Evolutionary conservation across 768 basidiomycete species (phyloP).

Genomic region (Arthromyces matolae): DNA sequence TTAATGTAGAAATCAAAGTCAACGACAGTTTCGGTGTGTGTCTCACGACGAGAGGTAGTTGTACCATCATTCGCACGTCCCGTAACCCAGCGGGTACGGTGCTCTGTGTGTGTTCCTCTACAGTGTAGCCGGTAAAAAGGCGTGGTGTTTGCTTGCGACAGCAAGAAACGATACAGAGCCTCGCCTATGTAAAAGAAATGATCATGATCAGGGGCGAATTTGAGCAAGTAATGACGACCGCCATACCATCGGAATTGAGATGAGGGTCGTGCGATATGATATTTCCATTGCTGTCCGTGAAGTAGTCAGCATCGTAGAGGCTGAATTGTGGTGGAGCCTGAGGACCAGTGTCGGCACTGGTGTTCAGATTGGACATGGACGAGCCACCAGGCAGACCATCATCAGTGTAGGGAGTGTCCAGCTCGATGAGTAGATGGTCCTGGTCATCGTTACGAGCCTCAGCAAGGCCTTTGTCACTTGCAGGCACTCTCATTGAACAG

Average conservation of each 20-base stretch:
- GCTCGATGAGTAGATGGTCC: background rate
- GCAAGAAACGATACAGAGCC: conserved; percentile 64
- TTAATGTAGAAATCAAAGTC: conserved; percentile 67
- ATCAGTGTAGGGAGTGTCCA: too few relatives aligned
- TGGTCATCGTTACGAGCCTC: background rate
- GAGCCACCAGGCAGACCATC: too few relatives aligned
- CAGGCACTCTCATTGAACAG: conserved; percentile 8
- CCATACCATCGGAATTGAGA: conserved; percentile 58
- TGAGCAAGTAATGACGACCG: conserved; percentile 10
- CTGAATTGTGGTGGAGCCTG: conserved; percentile 57
- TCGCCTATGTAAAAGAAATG: conserved; percentile 49
- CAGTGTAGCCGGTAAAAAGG: conserved; percentile 44
- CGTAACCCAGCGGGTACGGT: conserved; percentile 38
- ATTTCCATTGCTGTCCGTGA: conserved; percentile 41
- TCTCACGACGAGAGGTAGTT: conserved; percentile 34
- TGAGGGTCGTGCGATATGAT: conserved; percentile 70
- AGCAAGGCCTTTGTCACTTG: conserved; percentile 6
- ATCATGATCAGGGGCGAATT: conserved; percentile 4
- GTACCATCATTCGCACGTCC: conserved; percentile 25
- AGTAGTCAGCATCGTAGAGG: conserved; percentile 61
- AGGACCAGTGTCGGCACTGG: too few relatives aligned
- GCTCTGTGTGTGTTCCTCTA: conserved; percentile 50
- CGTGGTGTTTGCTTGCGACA: conserved; percentile 42
- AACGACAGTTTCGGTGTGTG: conserved; percentile 46
- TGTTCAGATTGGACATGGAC: too few relatives aligned